Base-by-base conservation (phyloP, 2,329 filamentous ascomycete species). In the Beauveria varroae region DNA sequence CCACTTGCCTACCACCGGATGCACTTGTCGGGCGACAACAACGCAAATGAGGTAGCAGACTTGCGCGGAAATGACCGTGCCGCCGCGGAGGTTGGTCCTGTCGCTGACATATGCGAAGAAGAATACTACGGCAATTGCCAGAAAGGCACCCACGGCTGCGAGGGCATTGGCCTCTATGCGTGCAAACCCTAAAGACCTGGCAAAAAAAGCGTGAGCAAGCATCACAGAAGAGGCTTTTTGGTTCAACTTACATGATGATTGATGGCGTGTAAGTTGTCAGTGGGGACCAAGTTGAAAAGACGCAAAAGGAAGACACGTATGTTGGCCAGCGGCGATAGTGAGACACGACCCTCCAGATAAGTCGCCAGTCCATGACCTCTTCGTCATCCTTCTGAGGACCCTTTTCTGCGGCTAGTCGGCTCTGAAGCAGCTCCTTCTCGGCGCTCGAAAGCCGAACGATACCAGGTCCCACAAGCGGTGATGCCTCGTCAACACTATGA, bases 281-380 rank as follows among this genome's bases (percentile, higher is more conserved):
- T 0, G 80, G 77, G 9, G 77, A 78, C 79, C 79, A 82, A 0
- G 79, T 82, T 1, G 79, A 78, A 62, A 82, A 83, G 5, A 81
- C 78, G 20, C 73, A 75, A 53, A 79, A 80, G 0, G 79, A 80
- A 5, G 77, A 76, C 34, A 81, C 66, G 61, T 79, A 81, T 57
- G 79, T 77, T 6, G 74, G 77, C 79, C 78, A 82, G 60, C 78
- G 74, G 16, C 69, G 72, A 59, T 78, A 74, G 58, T 81, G 74
- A 14, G 68, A 67, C 1, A 81, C 64, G 0, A 78, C 81, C 55
- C 73, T 73, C 71, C 76, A 76, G 0, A 81, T 75, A 3, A 77
- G 60, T 0, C 64, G 64, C 51, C 73, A 69, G 2, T 74, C 71
- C 52, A 79, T 78, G 12, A 69, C 68, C 0, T 67, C 63, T 24